Evolutionary conservation across 208 protist species (phyloP).

Genomic region (Crithidia thermophila): DNA sequence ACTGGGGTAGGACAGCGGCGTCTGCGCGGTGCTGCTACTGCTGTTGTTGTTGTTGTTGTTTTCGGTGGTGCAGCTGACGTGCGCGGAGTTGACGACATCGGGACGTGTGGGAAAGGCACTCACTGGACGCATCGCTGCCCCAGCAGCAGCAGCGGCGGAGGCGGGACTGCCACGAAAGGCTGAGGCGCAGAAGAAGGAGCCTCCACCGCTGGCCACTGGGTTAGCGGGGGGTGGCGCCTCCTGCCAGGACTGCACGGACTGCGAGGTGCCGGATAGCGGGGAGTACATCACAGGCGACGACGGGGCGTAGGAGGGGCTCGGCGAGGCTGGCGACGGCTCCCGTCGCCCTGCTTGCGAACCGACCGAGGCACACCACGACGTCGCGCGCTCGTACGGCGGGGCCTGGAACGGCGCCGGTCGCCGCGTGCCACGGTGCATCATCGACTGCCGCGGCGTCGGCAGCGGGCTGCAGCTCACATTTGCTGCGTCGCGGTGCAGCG

Average conservation of each 20-base stretch:
- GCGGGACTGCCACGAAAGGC: neutral
- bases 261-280: constrained; percentile 15
- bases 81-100: neutral
- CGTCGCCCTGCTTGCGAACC: neutral
- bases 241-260: constrained; percentile 14
- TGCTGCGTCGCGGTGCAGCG: constrained; percentile 13
- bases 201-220: neutral
- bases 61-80: neutral
- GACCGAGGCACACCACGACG: neutral
- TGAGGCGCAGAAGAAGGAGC: neutral
- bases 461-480: constrained; percentile 20
- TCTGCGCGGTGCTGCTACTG: neutral
- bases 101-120: constrained; percentile 10
- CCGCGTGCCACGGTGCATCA: neutral
- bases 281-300: constrained; percentile 25
- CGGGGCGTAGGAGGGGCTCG: constrained; percentile 15
- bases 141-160: neutral
- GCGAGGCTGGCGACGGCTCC: constrained; percentile 10
- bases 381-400: constrained; percentile 5
- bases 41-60: no score
- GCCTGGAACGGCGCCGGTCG: constrained; percentile 15
- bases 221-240: neutral
- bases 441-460: constrained; percentile 17
- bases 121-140: neutral
- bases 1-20: neutral